A percentile compares a stretch with the other conserved stretches of the same genome.
Conservation (phyloP, 2,329 filamentous ascomycete species). For the Arthrinium phaeospermum region DNA sequence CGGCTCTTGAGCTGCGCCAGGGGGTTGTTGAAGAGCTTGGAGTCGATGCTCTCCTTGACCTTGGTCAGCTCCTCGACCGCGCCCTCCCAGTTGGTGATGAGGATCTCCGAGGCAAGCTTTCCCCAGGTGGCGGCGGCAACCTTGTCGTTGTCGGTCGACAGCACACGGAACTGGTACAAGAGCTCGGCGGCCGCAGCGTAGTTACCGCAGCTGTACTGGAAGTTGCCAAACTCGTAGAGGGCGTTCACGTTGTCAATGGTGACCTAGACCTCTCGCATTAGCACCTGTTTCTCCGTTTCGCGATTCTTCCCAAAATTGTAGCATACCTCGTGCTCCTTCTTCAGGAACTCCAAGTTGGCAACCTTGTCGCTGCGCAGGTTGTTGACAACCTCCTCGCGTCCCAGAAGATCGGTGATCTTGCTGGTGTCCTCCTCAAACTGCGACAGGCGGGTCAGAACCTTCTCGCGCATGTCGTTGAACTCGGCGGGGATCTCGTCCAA, state of each 20-base stretch:
- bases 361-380: conserved; percentile 96
- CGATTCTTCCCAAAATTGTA: neutral
- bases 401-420: conserved; percentile 86
- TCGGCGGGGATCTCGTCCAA: conserved; percentile 80
- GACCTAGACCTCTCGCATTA: conserved; percentile 63
- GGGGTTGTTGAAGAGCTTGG: conserved; percentile 93
- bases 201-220: conserved; percentile 97
- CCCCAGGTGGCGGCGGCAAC: conserved; percentile 96
- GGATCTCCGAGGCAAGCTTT: conserved; percentile 94
- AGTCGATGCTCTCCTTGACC: conserved; percentile 91
- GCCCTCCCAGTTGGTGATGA: conserved; percentile 92
- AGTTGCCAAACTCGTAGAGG: conserved; percentile 94
- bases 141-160: conserved; percentile 98
- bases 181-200: conserved; percentile 90
- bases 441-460: conserved; percentile 82
- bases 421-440: conserved; percentile 85
- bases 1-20: conserved; percentile 95
- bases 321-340: conserved; percentile 90
- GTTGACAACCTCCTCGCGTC: conserved; percentile 86
- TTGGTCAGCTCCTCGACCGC: conserved; percentile 91
- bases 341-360: conserved; percentile 96
- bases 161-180: conserved; percentile 95
- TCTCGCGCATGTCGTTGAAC: conserved; percentile 87
- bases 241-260: conserved; percentile 95
- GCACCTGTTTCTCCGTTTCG: conserved; percentile 11